phyloP scores from a whole-genome alignment of 208 protist genomes.

The Leishmania martiniquensis region DNA sequence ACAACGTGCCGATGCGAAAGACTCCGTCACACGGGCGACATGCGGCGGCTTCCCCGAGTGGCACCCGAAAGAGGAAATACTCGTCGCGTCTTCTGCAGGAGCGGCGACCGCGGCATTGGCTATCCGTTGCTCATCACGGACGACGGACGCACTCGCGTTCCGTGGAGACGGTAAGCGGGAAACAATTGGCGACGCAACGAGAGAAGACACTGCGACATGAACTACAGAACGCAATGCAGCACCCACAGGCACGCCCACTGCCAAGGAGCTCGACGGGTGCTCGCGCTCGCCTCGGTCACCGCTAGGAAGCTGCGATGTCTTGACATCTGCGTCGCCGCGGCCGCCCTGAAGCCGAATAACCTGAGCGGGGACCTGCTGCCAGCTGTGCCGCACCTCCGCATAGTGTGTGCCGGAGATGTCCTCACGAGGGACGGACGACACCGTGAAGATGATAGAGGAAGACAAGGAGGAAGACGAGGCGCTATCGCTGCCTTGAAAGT shows the following conservation, averaged over 20 bases:
- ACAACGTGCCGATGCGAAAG: background rate
- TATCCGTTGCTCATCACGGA: background rate
- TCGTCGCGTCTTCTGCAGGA: background rate
- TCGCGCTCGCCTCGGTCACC: background rate
- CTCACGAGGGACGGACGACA: background rate
- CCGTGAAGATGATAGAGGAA: slow-evolving; percentile 8
- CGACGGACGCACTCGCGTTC: background rate
- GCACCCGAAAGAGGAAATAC: background rate
- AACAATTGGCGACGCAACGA: background rate
- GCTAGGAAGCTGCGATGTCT: background rate
- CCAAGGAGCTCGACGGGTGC: background rate
- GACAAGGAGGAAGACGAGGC: slow-evolving; percentile 5
- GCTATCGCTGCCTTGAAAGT: background rate
- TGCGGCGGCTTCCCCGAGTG: background rate
- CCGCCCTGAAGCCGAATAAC: background rate
- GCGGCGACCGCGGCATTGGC: background rate
- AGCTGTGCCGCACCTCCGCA: background rate
- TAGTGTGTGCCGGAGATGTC: background rate
- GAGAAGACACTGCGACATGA: background rate
- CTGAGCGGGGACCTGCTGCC: background rate
- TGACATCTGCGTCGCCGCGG: background rate
- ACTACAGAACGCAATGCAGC: background rate
- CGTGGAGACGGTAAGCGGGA: background rate
- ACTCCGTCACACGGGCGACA: background rate
- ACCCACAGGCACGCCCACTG: background rate